A percentile compares a stretch with the other conserved stretches of the same genome.
Conservation (phyloP, 371 early-diverging fungal species). For the Coemansia sp. region DNA sequence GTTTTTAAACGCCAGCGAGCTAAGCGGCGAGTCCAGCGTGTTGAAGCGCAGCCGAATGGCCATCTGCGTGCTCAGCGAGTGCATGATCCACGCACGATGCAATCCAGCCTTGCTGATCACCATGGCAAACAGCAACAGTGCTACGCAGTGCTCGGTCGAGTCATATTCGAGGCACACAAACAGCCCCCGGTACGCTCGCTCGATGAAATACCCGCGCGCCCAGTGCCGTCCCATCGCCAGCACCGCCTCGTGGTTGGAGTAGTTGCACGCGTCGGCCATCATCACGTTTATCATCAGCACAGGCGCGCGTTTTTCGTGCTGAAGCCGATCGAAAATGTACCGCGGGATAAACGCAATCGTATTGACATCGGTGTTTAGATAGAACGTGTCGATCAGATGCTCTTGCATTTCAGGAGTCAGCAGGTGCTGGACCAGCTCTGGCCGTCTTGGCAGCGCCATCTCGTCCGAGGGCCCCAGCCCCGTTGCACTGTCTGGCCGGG, state of each 20-base stretch:
- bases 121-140: constrained; percentile 40
- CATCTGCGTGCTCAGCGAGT: constrained; percentile 46
- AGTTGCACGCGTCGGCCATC: constrained; percentile 38
- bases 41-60: constrained; percentile 44
- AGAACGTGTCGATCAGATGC: constrained; percentile 40
- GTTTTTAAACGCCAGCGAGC: constrained; percentile 18
- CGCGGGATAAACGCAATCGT: constrained; percentile 43
- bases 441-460: background rate
- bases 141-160: constrained; percentile 44
- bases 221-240: constrained; percentile 3
- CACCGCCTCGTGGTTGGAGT: constrained; percentile 17
- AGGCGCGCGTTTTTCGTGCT: constrained; percentile 23
- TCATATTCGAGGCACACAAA: constrained; percentile 47
- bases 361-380: constrained; percentile 31
- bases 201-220: constrained; percentile 39
- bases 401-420: constrained; percentile 13
- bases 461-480: background rate
- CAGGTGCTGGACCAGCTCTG: background rate
- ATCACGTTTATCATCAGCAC: constrained; percentile 32
- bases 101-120: constrained; percentile 35
- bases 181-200: constrained; percentile 41
- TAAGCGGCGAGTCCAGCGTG: constrained; percentile 43
- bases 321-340: constrained; percentile 24
- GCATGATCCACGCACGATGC: constrained; percentile 50
- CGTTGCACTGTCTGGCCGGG: background rate